Evolutionary conservation across 1,284 basidiomycete species (phyloP).

Genomic region (Trametes sp.): DNA sequence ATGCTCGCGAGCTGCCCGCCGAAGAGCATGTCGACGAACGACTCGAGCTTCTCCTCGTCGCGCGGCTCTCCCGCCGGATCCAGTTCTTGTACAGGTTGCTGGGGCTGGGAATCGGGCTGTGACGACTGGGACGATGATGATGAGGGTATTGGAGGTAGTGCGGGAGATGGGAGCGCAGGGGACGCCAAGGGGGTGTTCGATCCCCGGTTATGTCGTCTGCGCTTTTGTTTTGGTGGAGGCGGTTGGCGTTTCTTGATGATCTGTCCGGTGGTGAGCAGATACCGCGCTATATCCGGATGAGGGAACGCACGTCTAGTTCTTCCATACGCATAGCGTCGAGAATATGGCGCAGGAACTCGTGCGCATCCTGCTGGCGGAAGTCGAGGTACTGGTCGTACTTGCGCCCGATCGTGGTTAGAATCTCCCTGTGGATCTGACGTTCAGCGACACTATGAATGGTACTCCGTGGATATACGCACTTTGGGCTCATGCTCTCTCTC

Average conservation of each 20-base stretch:
- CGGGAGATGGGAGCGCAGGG: conserved; percentile 14
- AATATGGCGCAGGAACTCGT: conserved; percentile 90
- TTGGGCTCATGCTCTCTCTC: conserved; percentile 67
- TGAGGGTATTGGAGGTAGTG: conserved; percentile 7
- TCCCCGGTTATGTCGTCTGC: conserved; percentile 40
- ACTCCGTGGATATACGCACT: conserved; percentile 48
- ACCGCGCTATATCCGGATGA: neutral
- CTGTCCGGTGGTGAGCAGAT: conserved; percentile 44
- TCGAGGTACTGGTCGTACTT: conserved; percentile 96
- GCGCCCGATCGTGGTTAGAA: conserved; percentile 75
- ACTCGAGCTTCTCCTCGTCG: conserved; percentile 61
- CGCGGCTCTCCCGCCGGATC: too few relatives aligned
- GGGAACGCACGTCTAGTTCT: conserved; percentile 80
- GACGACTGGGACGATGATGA: conserved; percentile 8
- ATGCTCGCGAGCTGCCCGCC: conserved; percentile 88
- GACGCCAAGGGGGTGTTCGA: conserved; percentile 18
- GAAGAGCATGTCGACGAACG: conserved; percentile 90
- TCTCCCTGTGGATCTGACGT: conserved; percentile 45
- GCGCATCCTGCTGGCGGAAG: conserved; percentile 92
- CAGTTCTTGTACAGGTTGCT: neutral
- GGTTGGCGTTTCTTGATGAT: conserved; percentile 81
- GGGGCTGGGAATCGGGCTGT: conserved; percentile 1
- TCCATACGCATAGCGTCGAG: conserved; percentile 96
- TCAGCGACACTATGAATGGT: neutral
- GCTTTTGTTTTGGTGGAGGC: conserved; percentile 47